Evolutionary conservation across 305 asterid species (phyloP).

Genomic region (Andrographis paniculata): DNA sequence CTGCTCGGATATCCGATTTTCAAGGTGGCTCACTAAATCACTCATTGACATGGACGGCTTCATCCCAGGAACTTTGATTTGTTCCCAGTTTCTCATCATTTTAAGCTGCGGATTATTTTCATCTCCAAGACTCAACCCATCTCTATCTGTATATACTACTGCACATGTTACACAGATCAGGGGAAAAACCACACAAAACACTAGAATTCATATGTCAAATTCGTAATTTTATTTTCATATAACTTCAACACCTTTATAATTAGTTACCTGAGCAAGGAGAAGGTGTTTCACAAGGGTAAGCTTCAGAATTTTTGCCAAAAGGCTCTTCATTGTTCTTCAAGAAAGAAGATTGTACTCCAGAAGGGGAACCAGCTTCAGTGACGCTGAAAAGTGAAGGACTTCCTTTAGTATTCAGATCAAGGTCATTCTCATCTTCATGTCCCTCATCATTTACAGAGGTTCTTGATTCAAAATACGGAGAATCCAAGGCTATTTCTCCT

Average conservation of each 20-base stretch:
- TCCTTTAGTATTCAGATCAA: slow-evolving; percentile 49
- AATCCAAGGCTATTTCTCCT: slow-evolving; percentile 56
- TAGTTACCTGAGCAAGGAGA: slow-evolving; percentile 90
- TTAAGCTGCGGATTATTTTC: slow-evolving; percentile 41
- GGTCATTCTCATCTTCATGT: slow-evolving; percentile 30
- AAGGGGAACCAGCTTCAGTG: slow-evolving; percentile 62
- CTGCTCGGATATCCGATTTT: slow-evolving; percentile 65
- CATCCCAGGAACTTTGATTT: slow-evolving; percentile 68
- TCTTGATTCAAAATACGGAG: slow-evolving; percentile 69
- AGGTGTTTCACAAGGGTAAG: slow-evolving; percentile 54
- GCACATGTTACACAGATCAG: no score
- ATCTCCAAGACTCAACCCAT: slow-evolving; percentile 33
- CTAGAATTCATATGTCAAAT: no score
- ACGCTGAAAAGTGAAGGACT: slow-evolving; percentile 57
- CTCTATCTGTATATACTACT: slow-evolving; percentile 32
- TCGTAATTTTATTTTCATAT: no score
- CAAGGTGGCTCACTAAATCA: slow-evolving; percentile 79
- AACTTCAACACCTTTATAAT: background rate
- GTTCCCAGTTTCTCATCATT: slow-evolving; percentile 62
- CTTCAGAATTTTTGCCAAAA: slow-evolving; percentile 39
- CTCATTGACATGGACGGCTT: slow-evolving; percentile 82
- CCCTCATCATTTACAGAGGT: slow-evolving; percentile 47
- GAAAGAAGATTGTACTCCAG: slow-evolving; percentile 66
- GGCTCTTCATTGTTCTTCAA: slow-evolving; percentile 48
- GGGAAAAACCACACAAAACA: no score